A percentile compares a stretch with the other conserved stretches of the same genome.
These are phyloP conservation scores for Scedosporium apiospermum DNA, from an alignment of 2,329 filamentous ascomycete genomes.

Conservation along the genomic window DNA sequence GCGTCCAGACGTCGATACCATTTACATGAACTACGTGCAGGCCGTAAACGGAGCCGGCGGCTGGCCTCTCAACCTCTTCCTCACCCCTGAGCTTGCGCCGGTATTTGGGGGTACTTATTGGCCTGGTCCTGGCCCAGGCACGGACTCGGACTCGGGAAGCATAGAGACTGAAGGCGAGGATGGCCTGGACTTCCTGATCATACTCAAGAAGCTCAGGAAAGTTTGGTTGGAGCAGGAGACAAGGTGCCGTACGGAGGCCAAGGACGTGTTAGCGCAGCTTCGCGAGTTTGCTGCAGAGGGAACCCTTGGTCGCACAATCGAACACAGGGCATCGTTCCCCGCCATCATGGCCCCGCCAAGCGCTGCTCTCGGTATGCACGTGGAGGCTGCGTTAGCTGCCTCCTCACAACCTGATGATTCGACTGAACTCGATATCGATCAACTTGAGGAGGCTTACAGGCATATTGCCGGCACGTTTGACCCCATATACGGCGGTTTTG, in stretches of 20 bases:
- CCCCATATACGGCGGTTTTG: slow-evolving; percentile 69
- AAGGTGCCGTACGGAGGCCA: slow-evolving; percentile 74
- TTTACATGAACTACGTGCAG: slow-evolving; percentile 98
- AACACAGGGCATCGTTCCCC: neutral
- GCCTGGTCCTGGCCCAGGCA: slow-evolving; percentile 62
- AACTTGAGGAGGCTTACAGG: slow-evolving; percentile 81
- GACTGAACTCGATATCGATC: slow-evolving; percentile 75
- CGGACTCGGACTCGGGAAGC: slow-evolving; percentile 27
- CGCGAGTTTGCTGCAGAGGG: slow-evolving; percentile 85
- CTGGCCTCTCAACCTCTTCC: slow-evolving; percentile 94
- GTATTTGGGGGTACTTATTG: slow-evolving; percentile 96
- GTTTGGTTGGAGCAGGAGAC: slow-evolving; percentile 77
- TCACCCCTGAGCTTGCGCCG: slow-evolving; percentile 85
- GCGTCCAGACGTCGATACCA: slow-evolving; percentile 83
- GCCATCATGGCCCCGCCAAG: slow-evolving; percentile 5
- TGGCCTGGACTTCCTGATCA: slow-evolving; percentile 70
- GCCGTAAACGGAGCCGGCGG: slow-evolving; percentile 83
- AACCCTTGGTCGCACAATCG: slow-evolving; percentile 44
- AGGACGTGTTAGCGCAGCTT: slow-evolving; percentile 71
- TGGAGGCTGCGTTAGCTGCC: neutral
- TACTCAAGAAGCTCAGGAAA: slow-evolving; percentile 66
- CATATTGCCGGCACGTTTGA: slow-evolving; percentile 79
- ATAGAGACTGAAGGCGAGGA: slow-evolving; percentile 31
- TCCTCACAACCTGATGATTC: slow-evolving; percentile 22
- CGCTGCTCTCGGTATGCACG: neutral